Evolutionary conservation across 345 rosid species (phyloP).

Genomic region (Salix koriyanagi): DNA sequence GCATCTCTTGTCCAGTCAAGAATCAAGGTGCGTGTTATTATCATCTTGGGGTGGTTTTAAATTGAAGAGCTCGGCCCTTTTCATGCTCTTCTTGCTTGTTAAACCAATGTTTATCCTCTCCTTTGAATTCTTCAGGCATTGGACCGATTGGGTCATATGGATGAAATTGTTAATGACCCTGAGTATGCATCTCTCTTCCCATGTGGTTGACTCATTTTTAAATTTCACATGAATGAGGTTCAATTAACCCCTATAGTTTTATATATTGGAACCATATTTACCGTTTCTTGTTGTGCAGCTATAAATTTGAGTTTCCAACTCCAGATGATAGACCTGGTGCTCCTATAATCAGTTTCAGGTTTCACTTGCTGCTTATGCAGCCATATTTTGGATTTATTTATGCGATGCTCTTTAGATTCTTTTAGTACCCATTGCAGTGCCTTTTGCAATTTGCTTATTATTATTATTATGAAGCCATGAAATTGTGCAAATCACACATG

Average conservation of each 20-base stretch:
- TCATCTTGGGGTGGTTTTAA: constrained; percentile 6
- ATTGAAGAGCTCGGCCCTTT: not conserved
- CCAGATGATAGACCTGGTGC: constrained; percentile 98
- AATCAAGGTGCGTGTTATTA: constrained; percentile 65
- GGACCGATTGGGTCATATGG: constrained; percentile 88
- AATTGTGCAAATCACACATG: not conserved
- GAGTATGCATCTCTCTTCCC: constrained; percentile 55
- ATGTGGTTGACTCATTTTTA: not conserved
- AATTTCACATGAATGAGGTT: constrained; percentile 5
- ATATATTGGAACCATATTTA: not conserved
- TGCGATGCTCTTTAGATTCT: not conserved
- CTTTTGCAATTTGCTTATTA: not conserved
- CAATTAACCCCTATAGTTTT: not conserved
- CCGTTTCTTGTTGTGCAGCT: constrained; percentile 53
- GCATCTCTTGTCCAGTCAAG: constrained; percentile 99
- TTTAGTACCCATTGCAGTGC: not conserved
- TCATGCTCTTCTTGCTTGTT: not conserved
- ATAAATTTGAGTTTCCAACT: constrained; percentile 97
- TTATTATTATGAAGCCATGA: not conserved
- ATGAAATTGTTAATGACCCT: constrained; percentile 92
- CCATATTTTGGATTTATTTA: constrained; percentile 5
- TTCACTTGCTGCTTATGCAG: constrained; percentile 23
- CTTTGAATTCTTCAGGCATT: constrained; percentile 53
- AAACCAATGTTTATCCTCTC: constrained; percentile 7
- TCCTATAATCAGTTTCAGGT: constrained; percentile 99